Evolutionary conservation across 2,329 filamentous ascomycete species (phyloP).

Genomic region (Colletotrichum noveboracense): DNA sequence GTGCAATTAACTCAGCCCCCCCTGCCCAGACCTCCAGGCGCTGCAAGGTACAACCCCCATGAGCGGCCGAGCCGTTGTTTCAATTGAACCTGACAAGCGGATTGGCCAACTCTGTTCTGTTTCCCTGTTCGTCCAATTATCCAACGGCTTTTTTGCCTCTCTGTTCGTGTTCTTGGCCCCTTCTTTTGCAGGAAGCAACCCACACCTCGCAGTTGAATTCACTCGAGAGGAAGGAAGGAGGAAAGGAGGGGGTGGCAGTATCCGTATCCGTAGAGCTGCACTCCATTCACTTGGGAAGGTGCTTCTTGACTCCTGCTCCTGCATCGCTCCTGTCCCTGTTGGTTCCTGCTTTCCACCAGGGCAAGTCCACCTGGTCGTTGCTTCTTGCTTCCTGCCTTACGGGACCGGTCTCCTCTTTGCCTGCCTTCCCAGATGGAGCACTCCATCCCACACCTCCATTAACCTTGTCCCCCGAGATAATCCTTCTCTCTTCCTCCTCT

Average conservation of each 20-base stretch:
- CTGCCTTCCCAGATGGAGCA: background rate
- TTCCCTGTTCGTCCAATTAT: conserved; percentile 13
- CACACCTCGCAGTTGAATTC: background rate
- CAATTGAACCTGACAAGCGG: background rate
- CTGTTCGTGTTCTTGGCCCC: background rate
- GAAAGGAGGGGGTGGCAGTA: background rate
- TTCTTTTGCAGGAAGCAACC: background rate
- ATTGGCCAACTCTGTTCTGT: conserved; percentile 11
- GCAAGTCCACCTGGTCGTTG: background rate
- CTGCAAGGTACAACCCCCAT: conserved; percentile 16
- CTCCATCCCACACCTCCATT: background rate
- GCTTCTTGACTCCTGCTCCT: background rate
- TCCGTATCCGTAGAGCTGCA: background rate
- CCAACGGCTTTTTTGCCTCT: background rate
- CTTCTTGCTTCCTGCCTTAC: background rate
- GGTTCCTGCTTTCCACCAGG: background rate
- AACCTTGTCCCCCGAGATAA: conserved; percentile 3
- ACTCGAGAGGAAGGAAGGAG: background rate
- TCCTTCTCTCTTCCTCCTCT: background rate
- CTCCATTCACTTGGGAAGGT: background rate
- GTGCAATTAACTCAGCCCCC: background rate
- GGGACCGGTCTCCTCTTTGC: background rate
- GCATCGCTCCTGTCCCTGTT: background rate
- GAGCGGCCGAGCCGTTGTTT: conserved; percentile 15
- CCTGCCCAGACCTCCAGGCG: background rate